A percentile compares a stretch with the other conserved stretches of the same genome.
phyloP scores from a whole-genome alignment of 352 stramenopile genomes.

The Phytopythium delawarense region DNA sequence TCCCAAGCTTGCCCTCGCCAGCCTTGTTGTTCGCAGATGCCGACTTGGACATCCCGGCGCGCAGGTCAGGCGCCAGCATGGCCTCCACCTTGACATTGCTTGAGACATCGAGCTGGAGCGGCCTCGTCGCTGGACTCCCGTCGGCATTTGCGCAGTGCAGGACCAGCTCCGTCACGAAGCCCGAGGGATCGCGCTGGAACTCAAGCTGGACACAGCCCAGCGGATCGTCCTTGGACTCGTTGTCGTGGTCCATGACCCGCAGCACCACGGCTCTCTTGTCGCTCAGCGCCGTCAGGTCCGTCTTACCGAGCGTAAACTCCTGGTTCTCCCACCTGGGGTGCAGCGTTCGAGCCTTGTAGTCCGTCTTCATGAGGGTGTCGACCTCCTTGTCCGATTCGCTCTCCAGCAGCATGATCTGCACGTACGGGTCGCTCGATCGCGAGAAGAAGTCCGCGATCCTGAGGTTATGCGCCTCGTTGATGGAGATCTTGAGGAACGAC shows the following conservation, averaged over 20 bases:
- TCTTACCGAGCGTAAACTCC: constrained; percentile 57
- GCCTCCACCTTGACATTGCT: constrained; percentile 43
- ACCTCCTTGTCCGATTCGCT: constrained; percentile 45
- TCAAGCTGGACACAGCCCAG: constrained; percentile 54
- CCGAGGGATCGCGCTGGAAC: constrained; percentile 44
- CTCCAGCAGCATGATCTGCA: constrained; percentile 48
- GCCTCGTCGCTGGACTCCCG: constrained; percentile 18
- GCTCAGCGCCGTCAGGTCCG: constrained; percentile 37
- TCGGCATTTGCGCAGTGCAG: constrained; percentile 40
- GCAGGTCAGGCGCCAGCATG: constrained; percentile 37
- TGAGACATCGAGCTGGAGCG: constrained; percentile 37
- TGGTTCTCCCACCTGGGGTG: constrained; percentile 73
- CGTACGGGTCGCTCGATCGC: constrained; percentile 53
- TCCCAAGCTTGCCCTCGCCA: constrained; percentile 45
- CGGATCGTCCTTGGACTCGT: constrained; percentile 38
- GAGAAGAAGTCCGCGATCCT: constrained; percentile 30
- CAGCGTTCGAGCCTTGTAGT: constrained; percentile 58
- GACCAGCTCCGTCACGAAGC: constrained; percentile 41
- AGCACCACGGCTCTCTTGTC: constrained; percentile 60
- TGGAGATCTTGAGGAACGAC: constrained; percentile 56
- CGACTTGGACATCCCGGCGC: constrained; percentile 24
- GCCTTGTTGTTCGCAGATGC: constrained; percentile 36
- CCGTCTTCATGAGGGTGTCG: constrained; percentile 55
- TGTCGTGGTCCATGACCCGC: constrained; percentile 58
- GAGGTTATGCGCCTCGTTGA: constrained; percentile 55